A percentile compares a stretch with the other conserved stretches of the same genome.
Evolutionary conservation across 176 grass and related monocot species (phyloP).

Genomic region (Ananas comosus): DNA sequence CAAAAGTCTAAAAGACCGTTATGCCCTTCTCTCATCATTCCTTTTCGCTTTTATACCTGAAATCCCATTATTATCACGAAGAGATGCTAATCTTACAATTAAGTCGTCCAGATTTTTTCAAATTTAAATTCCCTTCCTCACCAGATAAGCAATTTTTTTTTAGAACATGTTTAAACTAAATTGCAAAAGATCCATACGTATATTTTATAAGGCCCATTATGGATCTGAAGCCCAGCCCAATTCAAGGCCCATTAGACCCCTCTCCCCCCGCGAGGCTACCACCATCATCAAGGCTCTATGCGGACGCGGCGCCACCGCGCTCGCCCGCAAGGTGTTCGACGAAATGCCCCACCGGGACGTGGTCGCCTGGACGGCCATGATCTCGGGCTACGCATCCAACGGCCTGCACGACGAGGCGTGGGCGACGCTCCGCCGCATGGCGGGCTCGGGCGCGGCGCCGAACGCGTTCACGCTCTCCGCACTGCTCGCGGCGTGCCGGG

Average conservation of each 20-base stretch:
- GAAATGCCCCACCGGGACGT: slow-evolving; percentile 40
- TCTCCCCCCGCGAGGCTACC: slow-evolving; percentile 16
- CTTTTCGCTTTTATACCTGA: no score
- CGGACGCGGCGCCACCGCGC: slow-evolving; percentile 5
- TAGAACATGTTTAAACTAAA: no score
- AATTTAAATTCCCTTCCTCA: no score
- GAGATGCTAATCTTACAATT: no score
- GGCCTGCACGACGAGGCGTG: slow-evolving; percentile 13
- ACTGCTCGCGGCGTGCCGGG: slow-evolving; percentile 29
- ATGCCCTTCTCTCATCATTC: no score
- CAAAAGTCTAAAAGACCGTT: no score
- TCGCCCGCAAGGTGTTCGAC: slow-evolving; percentile 39
- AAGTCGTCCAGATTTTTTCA: no score
- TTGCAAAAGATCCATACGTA: no score
- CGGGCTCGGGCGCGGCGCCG: slow-evolving; percentile 11
- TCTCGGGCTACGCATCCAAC: slow-evolving; percentile 44
- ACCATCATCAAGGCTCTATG: slow-evolving; percentile 25
- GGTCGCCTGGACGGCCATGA: slow-evolving; percentile 52
- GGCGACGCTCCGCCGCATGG: slow-evolving; percentile 29
- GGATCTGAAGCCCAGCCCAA: background rate
- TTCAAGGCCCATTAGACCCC: background rate
- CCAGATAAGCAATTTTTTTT: no score
- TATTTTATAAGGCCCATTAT: background rate
- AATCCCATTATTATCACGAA: no score
- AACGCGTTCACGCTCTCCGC: slow-evolving; percentile 50